Evolutionary conservation across 192 early-diverging fungal genomes (phyloP), one percentile per base, ranked within the genome.

Genomic region (Linnemannia zychae): DNA sequence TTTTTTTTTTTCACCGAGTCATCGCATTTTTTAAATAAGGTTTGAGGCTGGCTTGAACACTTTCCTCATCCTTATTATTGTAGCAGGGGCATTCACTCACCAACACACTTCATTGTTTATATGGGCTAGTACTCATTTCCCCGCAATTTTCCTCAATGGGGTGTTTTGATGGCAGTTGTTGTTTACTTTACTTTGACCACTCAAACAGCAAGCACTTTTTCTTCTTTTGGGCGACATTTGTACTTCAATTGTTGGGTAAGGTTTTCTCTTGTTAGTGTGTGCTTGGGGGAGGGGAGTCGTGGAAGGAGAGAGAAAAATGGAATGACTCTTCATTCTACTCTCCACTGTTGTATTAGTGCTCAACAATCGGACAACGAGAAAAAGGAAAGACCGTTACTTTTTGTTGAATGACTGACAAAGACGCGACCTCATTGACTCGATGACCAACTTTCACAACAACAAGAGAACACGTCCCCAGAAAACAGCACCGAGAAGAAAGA

Each of bases 221-320:
- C 7, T 63, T 63, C 57, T 63, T 63, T 57, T 57, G 52, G n/a
- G 52, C 17, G 52, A 50, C 18, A 11, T 17, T 2, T 53, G 18
- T 20, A n/a, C 7, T 53, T 53, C 12, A 63, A 63, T 63, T 63
- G 57, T 63, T 63, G 57, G 57, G 57, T 63, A 63, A 63, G 57
- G 57, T 63, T 49, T 67, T 67, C 34, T 71, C 33, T 67, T 2
- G 15, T 71, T 72, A n/a, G n/a, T 72, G 72, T 57, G 72, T 75
- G 38, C 60, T 60, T n/a, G n/a, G n/a, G n/a, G n/a, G n/a, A n/a
- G 63, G 60, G 74, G 17, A 3, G 34, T 31, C 13, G 12, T 5
- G 20, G 33, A n/a, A n/a, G n/a, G n/a, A n/a, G 24, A 67, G 1
- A 68, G 17, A 18, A 4, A 37, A 13, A 73, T 53, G 31, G 52